phyloP scores from a whole-genome alignment of 331 rosid genomes.

The Saraca asoca region DNA sequence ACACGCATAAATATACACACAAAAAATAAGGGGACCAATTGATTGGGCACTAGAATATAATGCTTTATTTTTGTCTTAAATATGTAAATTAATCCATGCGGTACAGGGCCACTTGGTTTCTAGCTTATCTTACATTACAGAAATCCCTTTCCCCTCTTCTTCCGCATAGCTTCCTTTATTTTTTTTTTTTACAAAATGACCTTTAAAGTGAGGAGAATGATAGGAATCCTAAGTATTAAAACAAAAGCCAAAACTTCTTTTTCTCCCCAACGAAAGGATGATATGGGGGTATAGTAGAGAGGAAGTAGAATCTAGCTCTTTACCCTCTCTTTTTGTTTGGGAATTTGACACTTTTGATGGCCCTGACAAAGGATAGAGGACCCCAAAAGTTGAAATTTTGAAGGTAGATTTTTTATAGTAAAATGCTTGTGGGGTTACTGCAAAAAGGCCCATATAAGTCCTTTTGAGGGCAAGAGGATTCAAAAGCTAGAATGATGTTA shows the following conservation, averaged over 20 bases:
- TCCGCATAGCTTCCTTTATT: slow-evolving; percentile 39
- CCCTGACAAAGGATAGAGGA: slow-evolving; percentile 48
- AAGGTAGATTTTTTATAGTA: slow-evolving; percentile 42
- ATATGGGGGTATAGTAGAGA: slow-evolving; percentile 21
- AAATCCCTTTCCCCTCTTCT: slow-evolving; percentile 29
- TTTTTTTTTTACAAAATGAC: slow-evolving; percentile 38
- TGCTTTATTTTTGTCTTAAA: slow-evolving; percentile 42
- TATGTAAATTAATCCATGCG: slow-evolving; percentile 18
- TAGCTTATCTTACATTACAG: slow-evolving; percentile 38
- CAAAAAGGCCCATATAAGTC: slow-evolving; percentile 45
- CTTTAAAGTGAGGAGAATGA: slow-evolving; percentile 51
- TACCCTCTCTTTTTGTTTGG: slow-evolving; percentile 40
- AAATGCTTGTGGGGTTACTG: slow-evolving; percentile 63
- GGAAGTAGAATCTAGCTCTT: slow-evolving; percentile 48
- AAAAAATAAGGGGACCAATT: slow-evolving; percentile 26
- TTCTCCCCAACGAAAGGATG: slow-evolving; percentile 39
- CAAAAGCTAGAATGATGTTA: slow-evolving; percentile 79
- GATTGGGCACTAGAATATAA: background rate
- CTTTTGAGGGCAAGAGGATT: slow-evolving; percentile 43
- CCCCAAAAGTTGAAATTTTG: slow-evolving; percentile 33
- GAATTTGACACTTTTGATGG: slow-evolving; percentile 59
- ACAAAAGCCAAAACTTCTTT: slow-evolving; percentile 70
- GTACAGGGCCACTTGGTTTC: slow-evolving; percentile 27
- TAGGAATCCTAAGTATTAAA: slow-evolving; percentile 73
- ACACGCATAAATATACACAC: too few relatives aligned